These are phyloP conservation scores for Auriscalpium vulgare DNA, from an alignment of 768 basidiomycete genomes.

Conservation along the genomic window DNA sequence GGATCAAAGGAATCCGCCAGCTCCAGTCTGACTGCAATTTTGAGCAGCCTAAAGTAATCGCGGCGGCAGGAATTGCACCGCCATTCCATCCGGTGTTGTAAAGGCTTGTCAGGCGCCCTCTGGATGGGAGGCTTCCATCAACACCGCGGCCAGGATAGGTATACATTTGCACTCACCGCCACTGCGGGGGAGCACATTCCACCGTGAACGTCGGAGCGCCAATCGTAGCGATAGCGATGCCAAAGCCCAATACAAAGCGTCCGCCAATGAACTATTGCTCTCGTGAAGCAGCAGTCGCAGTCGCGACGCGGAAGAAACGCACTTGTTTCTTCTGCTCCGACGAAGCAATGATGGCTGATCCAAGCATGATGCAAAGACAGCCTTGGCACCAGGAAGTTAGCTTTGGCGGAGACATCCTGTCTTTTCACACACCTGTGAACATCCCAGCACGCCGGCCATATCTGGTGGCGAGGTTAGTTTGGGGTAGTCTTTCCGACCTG, in stretches of 20 bases:
- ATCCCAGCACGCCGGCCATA: constrained; percentile 2
- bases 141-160: too few relatives aligned
- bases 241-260: constrained; percentile 1
- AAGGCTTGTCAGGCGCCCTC: not conserved
- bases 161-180: not conserved
- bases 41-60: not conserved
- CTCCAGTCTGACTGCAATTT: not conserved
- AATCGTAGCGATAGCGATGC: constrained; percentile 1
- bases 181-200: constrained; percentile 1
- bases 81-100: constrained; percentile 2
- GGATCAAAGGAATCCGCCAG: constrained; percentile 1
- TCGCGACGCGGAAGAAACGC: not conserved
- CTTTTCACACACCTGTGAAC: not conserved
- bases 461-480: not conserved
- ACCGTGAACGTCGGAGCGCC: not conserved
- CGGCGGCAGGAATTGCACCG: constrained; percentile 1
- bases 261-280: not conserved
- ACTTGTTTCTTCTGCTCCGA: not conserved
- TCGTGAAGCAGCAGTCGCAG: not conserved
- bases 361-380: not conserved
- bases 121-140: not conserved
- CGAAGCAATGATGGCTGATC: not conserved
- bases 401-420: too few relatives aligned
- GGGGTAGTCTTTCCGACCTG: not conserved
- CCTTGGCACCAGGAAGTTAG: not conserved